These are phyloP conservation scores for Stachybotrys elegans DNA, from an alignment of 2,329 filamentous ascomycete genomes.

Conservation along the genomic window DNA sequence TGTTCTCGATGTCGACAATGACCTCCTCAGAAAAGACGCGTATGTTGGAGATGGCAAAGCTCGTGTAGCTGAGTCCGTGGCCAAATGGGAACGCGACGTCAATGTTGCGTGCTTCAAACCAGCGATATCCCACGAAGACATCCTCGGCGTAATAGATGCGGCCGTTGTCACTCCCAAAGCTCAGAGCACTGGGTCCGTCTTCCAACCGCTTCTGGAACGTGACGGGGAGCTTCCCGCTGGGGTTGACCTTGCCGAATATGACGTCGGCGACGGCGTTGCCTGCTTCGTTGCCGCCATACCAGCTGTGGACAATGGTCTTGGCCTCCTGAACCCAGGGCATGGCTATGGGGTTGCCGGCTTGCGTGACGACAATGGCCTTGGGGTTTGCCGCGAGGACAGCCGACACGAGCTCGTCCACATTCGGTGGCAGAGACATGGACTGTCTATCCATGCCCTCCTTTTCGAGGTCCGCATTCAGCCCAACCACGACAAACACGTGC, in stretches of 20 bases:
- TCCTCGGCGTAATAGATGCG: constrained; percentile 10
- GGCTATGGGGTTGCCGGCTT: constrained; percentile 9
- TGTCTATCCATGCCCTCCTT: constrained; percentile 12
- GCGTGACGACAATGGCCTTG: constrained; percentile 7
- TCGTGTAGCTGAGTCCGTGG: constrained; percentile 11
- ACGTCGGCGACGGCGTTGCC: constrained; percentile 66
- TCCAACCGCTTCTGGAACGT: constrained; percentile 6
- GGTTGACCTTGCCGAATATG: constrained; percentile 49
- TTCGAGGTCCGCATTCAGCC: constrained; percentile 10
- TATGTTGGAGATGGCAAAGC: constrained; percentile 2
- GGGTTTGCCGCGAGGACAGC: constrained; percentile 8
- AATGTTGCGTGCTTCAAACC: constrained; percentile 7
- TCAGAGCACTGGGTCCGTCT: constrained; percentile 7
- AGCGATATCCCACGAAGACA: constrained; percentile 11
- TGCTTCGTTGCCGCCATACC: constrained; percentile 68
- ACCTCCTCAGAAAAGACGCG: neutral
- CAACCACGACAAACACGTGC: constrained; percentile 7
- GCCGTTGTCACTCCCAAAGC: constrained; percentile 11
- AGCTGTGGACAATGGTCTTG: constrained; percentile 23
- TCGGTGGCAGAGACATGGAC: constrained; percentile 7
- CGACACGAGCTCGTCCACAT: constrained; percentile 9
- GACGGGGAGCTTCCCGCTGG: constrained; percentile 7
- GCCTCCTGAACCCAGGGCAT: constrained; percentile 11
- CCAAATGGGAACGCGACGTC: constrained; percentile 10
- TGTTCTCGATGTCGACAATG: constrained; percentile 6